Conservation (phyloP, 2,329 filamentous ascomycete species). For the Pseudogymnoascus sp. region DNA sequence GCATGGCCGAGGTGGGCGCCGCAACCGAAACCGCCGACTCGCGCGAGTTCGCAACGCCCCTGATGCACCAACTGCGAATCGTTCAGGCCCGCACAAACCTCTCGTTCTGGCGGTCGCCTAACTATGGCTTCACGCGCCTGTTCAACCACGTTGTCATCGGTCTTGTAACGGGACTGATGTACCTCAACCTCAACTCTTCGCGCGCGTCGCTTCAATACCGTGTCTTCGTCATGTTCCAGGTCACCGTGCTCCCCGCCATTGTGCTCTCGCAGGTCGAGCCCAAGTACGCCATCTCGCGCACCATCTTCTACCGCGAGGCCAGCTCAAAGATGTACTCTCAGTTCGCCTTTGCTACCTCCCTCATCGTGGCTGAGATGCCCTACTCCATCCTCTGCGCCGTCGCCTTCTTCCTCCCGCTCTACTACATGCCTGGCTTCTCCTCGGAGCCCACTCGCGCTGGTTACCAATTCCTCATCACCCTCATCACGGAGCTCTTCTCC, state of each 20-base stretch:
- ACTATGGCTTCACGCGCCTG: conserved; percentile 40
- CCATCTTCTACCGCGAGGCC: conserved; percentile 50
- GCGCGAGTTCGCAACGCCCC: conserved; percentile 63
- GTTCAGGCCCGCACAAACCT: conserved; percentile 56
- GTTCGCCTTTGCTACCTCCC: conserved; percentile 48
- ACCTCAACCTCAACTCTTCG: conserved; percentile 48
- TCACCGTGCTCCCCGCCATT: conserved; percentile 52
- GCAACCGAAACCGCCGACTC: conserved; percentile 40
- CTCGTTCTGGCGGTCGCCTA: conserved; percentile 53
- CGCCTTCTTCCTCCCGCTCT: conserved; percentile 45
- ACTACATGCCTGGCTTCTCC: conserved; percentile 43
- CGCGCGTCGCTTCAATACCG: conserved; percentile 45
- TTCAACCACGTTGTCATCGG: conserved; percentile 45
- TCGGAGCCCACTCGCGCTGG: conserved; percentile 33
- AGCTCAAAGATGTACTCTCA: conserved; percentile 55
- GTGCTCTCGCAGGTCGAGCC: conserved; percentile 52
- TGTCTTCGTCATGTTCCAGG: conserved; percentile 54
- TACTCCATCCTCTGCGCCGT: conserved; percentile 37
- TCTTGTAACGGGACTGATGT: conserved; percentile 53
- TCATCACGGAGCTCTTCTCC: conserved; percentile 71
- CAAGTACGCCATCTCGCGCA: conserved; percentile 46
- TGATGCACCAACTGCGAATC: conserved; percentile 53
- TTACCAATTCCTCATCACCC: conserved; percentile 52
- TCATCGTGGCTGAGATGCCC: conserved; percentile 40
- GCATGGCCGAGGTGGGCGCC: conserved; percentile 48